Base-by-base conservation (phyloP, 768 basidiomycete species). In the Mycena galericulata region DNA sequence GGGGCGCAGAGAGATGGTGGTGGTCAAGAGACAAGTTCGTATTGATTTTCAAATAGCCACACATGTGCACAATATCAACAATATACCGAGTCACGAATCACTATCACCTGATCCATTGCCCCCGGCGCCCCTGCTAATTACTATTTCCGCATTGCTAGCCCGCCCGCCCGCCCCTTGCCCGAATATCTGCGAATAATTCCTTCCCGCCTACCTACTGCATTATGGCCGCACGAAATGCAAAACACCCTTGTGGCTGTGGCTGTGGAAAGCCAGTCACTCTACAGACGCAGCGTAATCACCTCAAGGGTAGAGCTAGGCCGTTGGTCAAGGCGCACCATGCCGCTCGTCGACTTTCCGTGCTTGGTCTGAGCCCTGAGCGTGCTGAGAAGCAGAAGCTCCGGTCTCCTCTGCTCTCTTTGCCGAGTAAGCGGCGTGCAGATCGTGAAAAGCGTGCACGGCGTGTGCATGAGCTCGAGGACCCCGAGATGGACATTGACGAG, bases 321-420 rank as follows among this genome's bases (percentile, higher is more conserved):
- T 30, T 63, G 5, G 62, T 55, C 17, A 63, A 54, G 29, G 54
- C 54, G 3, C 38, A 54, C 17, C 38, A 34, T 24, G 62, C 62
- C 36, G 50, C 51, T 8, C 62, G 62, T 2, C 62, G 62, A 2
- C 62, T 54, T 3, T 18, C 20, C 17, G 36, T 62, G 2, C 61
- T 62, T 2, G 51, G 62, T 9, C 62, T 63, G 1, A 63, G 62
- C 36, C 62, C 62, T 2, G 51, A n/a, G 36, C 40, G 50, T 59
- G 20, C 34, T 7, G 14, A 36, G 34, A 14, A 36, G 14, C 34
- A 36, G 8, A 36, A 36, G 34, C 34, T 36, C 8, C 34, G 34
- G 34, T 36, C 34, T 7, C 34, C 34, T 6, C 8, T 36, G 8
- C 34, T 36, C 34, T 7, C 34, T 14, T 14, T 14, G 14, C 34